Evolutionary conservation across 2,329 filamentous ascomycete species (phyloP), one percentile per base, ranked within the genome.

Genomic region (Karstenula rhodostoma): DNA sequence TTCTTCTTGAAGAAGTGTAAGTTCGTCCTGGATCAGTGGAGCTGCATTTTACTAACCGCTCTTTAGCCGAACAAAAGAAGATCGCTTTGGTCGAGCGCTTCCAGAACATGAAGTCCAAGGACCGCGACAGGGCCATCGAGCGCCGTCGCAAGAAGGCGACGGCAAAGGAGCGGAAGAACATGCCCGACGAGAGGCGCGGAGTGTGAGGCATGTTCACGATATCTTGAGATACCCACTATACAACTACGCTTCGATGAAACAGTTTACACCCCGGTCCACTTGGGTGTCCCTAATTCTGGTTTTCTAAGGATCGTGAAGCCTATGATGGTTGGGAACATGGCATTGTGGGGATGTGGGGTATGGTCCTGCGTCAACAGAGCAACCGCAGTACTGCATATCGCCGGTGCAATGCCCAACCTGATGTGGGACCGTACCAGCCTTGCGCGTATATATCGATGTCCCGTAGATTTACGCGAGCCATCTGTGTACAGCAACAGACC

Each of bases 101-200:
- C 79, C 86, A 89, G 69, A 86, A 87, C 61, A 90, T 98, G 90
- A 95, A 92, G 79, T 90, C 90, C 75, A 90, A 89, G 76, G 89
- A 97, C 79, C 86, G 93, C 61, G 91, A 96, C 64, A 90, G 89
- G 81, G 88, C 90, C 15, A 92, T 98, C 71, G 93, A 96, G 84
- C 85, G 92, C 75, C 89, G 90, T 81, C 83, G 93, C 78, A 97
- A 97, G 89, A 97, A 97, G 89, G 83, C 92, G 56, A 88, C 91
- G 0, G 84, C 87, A 10, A 94, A 90, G 83, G 95, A 98, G 84
- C 91, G 91, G 82, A 96, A 74, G 72, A 79, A 78, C 56, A 84
- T 84, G 81, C 82, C 82, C 13, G 68, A 70, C 52, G 77, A 75
- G 59, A 74, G 81, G 62, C 73, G 76, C n/a, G 60, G 53, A 47